Evolutionary conservation across 345 rosid genomes (phyloP), one percentile per base, ranked within the genome.

Genomic region (Triadica sebifera): DNA sequence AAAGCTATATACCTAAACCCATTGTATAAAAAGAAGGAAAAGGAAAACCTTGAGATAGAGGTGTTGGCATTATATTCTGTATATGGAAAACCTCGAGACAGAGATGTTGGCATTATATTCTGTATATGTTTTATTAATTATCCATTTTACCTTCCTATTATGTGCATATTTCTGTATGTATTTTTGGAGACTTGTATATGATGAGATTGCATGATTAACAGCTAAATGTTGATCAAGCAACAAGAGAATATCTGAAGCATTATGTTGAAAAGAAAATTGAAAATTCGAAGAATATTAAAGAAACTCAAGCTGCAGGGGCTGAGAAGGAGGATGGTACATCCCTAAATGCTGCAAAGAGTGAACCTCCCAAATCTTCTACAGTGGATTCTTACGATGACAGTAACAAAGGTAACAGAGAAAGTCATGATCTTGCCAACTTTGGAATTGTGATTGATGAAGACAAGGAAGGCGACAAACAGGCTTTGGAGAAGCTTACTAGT

Each of bases 151-250:
- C 24, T 52, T 22, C 34, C 52, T 39, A 11, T 59, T 7, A 46
- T 17, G 12, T 63, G 10, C 22, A 8, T 20, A 17, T 34, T 24
- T 52, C 24, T 41, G 38, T 37, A 4, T 19, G 57, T 17, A 3
- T 19, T 20, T 41, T 25, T 29, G 2, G 72, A 25, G 24, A 22
- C 37, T 34, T 19, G 52, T 56, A 77, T 70, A 13, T n/a, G 72
- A 34, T 65, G n/a, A 34, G 8, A 64, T 74, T 57, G n/a, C 43
- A 25, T 71, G 45, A 12, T 70, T 39, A 50, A 69, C 84, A 93
- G 99, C 83, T 95, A 67, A 95, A 95, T 79, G 92, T 91, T 81
- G 87, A 87, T 81, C 91, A 91, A 85, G 98, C 97, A 72, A 95
- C 99, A 58, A 89, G 81, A 81, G 93, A 90, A 65, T 95, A 91